phyloP scores from a whole-genome alignment of 73 alveolate genomes.

The Paraurostyla sp. region DNA sequence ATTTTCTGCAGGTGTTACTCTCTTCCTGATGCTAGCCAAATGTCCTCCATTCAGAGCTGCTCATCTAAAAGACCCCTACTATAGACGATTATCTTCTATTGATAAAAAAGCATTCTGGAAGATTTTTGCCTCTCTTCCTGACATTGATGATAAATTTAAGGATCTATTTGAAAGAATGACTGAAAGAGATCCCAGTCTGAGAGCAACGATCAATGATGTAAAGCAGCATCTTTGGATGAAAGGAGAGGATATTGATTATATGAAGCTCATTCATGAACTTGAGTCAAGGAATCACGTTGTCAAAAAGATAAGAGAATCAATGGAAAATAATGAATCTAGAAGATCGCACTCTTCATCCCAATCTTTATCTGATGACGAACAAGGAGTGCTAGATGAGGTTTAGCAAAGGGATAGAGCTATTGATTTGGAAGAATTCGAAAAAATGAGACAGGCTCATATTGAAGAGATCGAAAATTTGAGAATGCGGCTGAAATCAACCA shows the following conservation, averaged over 20 bases:
- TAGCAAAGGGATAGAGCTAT: conserved; percentile 24
- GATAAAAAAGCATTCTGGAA: conserved; percentile 67
- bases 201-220: conserved; percentile 46
- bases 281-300: not conserved
- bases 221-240: conserved; percentile 69
- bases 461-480: not conserved
- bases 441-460: not conserved
- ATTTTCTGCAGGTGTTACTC: conserved; percentile 59
- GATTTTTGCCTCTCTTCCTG: conserved; percentile 12
- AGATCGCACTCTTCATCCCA: conserved; percentile 13
- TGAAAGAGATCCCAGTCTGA: conserved; percentile 41
- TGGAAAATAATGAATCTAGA: not conserved
- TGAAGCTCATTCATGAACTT: not conserved
- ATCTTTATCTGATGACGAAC: conserved; percentile 26
- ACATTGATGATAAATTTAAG: conserved; percentile 17
- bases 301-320: conserved; percentile 15
- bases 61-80: conserved; percentile 59
- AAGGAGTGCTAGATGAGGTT: not conserved
- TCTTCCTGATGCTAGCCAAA: conserved; percentile 46
- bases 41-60: conserved; percentile 66
- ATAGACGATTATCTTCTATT: conserved; percentile 32
- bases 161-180: conserved; percentile 65
- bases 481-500: not conserved
- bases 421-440: conserved; percentile 16
- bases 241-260: not conserved